Conservation (phyloP, 2,329 filamentous ascomycete species). For the Neofusicoccum cordaticola region DNA sequence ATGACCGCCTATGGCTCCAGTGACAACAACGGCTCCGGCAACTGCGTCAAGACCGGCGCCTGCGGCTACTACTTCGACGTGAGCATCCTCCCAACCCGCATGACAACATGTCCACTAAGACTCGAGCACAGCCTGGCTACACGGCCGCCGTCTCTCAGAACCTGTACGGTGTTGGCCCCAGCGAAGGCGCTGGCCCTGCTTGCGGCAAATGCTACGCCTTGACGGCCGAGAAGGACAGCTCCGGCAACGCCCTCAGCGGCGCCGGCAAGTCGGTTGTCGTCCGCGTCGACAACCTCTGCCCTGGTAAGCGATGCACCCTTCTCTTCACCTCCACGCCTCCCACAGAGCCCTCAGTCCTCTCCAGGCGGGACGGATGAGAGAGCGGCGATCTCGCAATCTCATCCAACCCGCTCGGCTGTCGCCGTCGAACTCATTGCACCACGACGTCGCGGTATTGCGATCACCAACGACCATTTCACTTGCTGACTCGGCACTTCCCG, state of each 20-base stretch:
- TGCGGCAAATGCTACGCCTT: slow-evolving; percentile 42
- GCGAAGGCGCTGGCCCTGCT: slow-evolving; percentile 37
- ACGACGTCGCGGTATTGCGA: neutral
- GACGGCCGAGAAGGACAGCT: slow-evolving; percentile 33
- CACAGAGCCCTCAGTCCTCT: neutral
- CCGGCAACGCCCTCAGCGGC: slow-evolving; percentile 27
- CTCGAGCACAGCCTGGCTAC: slow-evolving; percentile 18
- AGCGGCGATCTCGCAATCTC: neutral
- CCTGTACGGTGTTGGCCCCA: slow-evolving; percentile 37
- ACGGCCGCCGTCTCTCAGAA: slow-evolving; percentile 39
- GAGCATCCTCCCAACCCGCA: neutral
- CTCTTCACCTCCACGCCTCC: neutral
- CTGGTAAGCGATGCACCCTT: slow-evolving; percentile 19
- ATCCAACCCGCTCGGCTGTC: too few species aligned
- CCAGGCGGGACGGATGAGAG: too few species aligned
- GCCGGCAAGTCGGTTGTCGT: slow-evolving; percentile 37
- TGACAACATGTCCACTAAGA: neutral
- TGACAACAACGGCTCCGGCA: slow-evolving; percentile 19
- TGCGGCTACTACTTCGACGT: slow-evolving; percentile 22
- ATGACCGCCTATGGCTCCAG: slow-evolving; percentile 21
- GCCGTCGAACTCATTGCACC: neutral
- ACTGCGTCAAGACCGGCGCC: slow-evolving; percentile 19
- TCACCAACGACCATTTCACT: neutral
- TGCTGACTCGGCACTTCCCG: neutral
- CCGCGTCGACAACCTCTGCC: slow-evolving; percentile 43